phyloP scores from a whole-genome alignment of 1,139 yeast species.

The Lodderomyces metapsilosis region DNA sequence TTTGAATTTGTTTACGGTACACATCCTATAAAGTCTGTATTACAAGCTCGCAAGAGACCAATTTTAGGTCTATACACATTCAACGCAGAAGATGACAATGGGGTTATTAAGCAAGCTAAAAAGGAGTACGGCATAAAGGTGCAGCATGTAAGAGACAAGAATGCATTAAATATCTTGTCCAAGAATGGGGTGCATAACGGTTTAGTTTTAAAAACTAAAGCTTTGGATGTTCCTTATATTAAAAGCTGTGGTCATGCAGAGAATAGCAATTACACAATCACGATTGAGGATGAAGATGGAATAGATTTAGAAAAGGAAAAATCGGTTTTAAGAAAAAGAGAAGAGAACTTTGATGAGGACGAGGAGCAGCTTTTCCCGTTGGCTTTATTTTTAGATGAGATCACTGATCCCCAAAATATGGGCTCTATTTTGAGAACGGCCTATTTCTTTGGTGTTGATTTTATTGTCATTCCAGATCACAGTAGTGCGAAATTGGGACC shows the following conservation, averaged over 20 bases:
- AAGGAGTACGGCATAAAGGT: conserved; percentile 40
- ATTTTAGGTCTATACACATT: conserved; percentile 52
- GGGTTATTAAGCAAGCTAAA: conserved; percentile 47
- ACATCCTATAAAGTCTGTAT: conserved; percentile 71
- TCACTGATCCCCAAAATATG: conserved; percentile 86
- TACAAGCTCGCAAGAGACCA: conserved; percentile 55
- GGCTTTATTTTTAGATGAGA: conserved; percentile 76
- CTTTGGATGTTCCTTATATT: conserved; percentile 47
- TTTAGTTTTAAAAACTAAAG: conserved; percentile 66
- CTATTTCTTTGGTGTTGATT: conserved; percentile 81
- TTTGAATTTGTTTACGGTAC: conserved; percentile 76
- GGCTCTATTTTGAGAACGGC: conserved; percentile 87
- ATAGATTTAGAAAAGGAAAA: conserved; percentile 13
- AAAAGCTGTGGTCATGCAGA: conserved; percentile 30
- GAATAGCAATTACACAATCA: conserved; percentile 28
- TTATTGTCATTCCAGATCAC: conserved; percentile 65
- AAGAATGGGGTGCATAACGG: conserved; percentile 82
- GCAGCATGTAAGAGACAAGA: conserved; percentile 46
- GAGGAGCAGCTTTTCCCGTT: conserved; percentile 49
- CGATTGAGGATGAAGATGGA: conserved; percentile 10
- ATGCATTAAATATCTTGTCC: conserved; percentile 59
- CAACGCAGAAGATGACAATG: conserved; percentile 33
- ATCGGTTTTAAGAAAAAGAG: not conserved
- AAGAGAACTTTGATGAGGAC: conserved; percentile 13
- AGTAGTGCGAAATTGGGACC: conserved; percentile 78